Base-by-base conservation (phyloP, 2,329 filamentous ascomycete genomes). In the Ophiocordyceps robertsii region DNA sequence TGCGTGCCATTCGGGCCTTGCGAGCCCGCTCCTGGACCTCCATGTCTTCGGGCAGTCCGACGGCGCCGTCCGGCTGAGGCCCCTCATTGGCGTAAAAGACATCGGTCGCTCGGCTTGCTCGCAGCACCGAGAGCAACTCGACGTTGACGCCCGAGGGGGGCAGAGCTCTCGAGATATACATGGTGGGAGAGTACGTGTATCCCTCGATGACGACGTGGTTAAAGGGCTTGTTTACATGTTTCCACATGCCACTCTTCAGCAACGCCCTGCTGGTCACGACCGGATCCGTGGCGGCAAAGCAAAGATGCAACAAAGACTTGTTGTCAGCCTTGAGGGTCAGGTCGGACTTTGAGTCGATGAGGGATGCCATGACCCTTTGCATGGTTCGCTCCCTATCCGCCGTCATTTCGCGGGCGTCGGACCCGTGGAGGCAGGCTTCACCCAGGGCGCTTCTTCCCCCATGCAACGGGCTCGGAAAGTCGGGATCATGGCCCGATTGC, bases 211-310 rank as follows among this genome's bases (percentile, higher is more conserved):
- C 70, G 56, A 68, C 77, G 46, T 68, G 61, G 49, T 79, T 77
- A 51, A 69, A 75, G 0, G 72, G 62, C 46, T 75, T 70, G 58
- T 82, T 82, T 51, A 82, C 61, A 29, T 72, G 62, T 52, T 77
- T 77, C 77, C 78, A 82, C 60, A 82, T 69, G 37, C 73, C 76
- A 1, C 72, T 73, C 50, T 78, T 77, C 8, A 84, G 63, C 1
- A 83, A 66, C 0, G 72, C 68, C 36, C 70, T 69, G 0, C 74
- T 73, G 6, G 75, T 74, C 1, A 66, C 60, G 3, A 80, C 46
- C 0, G 78, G 67, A 36, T 77, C 71, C 8, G 60, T 49, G 0
- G 73, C 70, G 43, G 80, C 73, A 21, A 83, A 67, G 5, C 77
- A 77, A 2, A 82, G 68, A 12, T 78, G 61, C 10, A 83, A 59